Evolutionary conservation across 345 rosid species (phyloP), one percentile per base, ranked within the genome.

Genomic region (Brassica napus): DNA sequence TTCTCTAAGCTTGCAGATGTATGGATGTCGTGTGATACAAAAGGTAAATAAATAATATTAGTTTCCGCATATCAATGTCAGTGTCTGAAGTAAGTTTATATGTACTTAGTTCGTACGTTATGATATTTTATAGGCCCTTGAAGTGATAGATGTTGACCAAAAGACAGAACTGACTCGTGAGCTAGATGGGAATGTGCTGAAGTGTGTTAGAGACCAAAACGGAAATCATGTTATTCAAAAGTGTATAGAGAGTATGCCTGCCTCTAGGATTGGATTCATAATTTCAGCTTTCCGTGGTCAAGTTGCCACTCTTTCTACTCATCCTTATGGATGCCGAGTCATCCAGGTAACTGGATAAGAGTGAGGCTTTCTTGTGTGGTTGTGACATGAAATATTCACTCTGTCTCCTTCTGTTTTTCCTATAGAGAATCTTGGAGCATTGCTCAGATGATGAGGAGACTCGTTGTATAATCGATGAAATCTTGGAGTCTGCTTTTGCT

Each of bases 311-410:
- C 98, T 96, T 76, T 90, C 99, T 61, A 89, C 88, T 68, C 98
- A 93, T 88, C 98, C 99, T 5, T 96, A 96, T 74, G 99, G 99
- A 54, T 96, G 99, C 69, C 97, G 98, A 78, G 99, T 96, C 58
- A 88, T 96, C 77, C 98, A 96, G 92, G 99, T 93, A 85, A 69
- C 49, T 60, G 5, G 62, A 24, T 58, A 21, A 65, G 24, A n/a
- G 63, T 11, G 26, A 47, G 14, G 44, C 9, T 30, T 18, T 68
- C 64, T n/a, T 64, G 62, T 70, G 64, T 24, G 32, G 32, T 65
- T 58, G 30, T 34, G 24, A 32, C 31, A 42, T 47, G 65, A 57
- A 34, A 59, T 62, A 16, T 34, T 72, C 54, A 67, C 39, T 68
- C 7, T 72, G 49, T 55, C 30, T 66, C 4, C 80, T 65, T 34